Conservation (phyloP, 2,329 filamentous ascomycete genomes). For the Colletotrichum tamarilloi region DNA sequence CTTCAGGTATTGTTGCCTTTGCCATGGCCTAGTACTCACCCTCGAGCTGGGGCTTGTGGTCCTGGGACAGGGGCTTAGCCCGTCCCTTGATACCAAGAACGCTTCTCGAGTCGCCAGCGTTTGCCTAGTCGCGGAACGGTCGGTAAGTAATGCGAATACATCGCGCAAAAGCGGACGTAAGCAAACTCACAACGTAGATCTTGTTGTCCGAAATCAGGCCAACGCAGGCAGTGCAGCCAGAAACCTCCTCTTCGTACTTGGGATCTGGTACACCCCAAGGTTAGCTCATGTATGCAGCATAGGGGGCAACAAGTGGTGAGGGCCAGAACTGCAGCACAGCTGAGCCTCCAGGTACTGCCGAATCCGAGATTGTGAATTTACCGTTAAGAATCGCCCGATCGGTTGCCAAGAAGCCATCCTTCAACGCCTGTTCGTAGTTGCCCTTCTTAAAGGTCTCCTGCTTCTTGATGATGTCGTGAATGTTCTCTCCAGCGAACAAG, state of each 20-base stretch:
- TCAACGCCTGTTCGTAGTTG: constrained; percentile 94
- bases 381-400: constrained; percentile 96
- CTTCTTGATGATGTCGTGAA: constrained; percentile 94
- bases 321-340: neutral
- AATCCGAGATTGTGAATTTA: constrained; percentile 56
- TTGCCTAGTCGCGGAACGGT: constrained; percentile 73
- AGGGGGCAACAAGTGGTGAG: neutral
- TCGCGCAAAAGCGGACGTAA: constrained; percentile 19
- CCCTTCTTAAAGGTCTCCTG: constrained; percentile 93
- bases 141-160: constrained; percentile 41
- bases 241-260: constrained; percentile 97
- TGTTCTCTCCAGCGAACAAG: constrained; percentile 88
- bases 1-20: neutral
- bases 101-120: constrained; percentile 94
- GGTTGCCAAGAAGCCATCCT: constrained; percentile 96
- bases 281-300: constrained; percentile 17
- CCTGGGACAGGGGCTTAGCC: constrained; percentile 97
- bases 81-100: constrained; percentile 96
- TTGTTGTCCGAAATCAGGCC: constrained; percentile 89
- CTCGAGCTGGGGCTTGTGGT: constrained; percentile 99
- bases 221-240: constrained; percentile 95
- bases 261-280: constrained; percentile 73
- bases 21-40: constrained; percentile 61
- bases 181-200: constrained; percentile 87
- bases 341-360: neutral